Evolutionary conservation across 257 asterid genomes (phyloP).

Genomic region (Jacaranda copaia): DNA sequence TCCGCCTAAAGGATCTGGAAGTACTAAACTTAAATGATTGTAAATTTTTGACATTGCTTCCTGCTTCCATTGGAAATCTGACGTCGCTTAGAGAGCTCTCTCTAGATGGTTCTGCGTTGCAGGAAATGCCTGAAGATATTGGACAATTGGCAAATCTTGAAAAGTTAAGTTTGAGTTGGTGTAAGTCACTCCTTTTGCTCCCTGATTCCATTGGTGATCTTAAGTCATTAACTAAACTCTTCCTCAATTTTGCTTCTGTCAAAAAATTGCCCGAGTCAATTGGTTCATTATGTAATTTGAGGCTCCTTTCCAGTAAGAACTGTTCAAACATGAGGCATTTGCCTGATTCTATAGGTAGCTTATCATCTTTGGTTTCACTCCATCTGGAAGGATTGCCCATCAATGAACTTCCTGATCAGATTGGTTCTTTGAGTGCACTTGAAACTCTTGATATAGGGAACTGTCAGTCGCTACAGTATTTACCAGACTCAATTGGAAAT

Average conservation of each 20-base stretch:
- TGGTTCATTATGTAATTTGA: slow-evolving; percentile 41
- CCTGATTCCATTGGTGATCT: slow-evolving; percentile 37
- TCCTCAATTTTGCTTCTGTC: slow-evolving; percentile 32
- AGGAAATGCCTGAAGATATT: slow-evolving; percentile 40
- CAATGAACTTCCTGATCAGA: slow-evolving; percentile 32
- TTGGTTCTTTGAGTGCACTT: slow-evolving; percentile 38
- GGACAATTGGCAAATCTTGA: slow-evolving; percentile 41
- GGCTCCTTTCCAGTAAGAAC: slow-evolving; percentile 29
- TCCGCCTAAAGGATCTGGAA: slow-evolving; percentile 38
- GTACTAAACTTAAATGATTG: slow-evolving; percentile 30
- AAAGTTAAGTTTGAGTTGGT: slow-evolving; percentile 30
- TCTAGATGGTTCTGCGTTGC: slow-evolving; percentile 33
- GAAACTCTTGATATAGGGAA: slow-evolving; percentile 42
- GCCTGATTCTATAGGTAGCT: slow-evolving; percentile 38
- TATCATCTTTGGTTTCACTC: slow-evolving; percentile 44
- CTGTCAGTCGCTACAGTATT: slow-evolving; percentile 33
- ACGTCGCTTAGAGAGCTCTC: slow-evolving; percentile 39
- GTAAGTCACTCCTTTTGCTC: slow-evolving; percentile 36
- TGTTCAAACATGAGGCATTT: slow-evolving; percentile 24
- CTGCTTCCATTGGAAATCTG: slow-evolving; percentile 39
- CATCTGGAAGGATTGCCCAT: slow-evolving; percentile 30
- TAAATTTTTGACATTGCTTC: slow-evolving; percentile 35
- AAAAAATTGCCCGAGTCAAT: slow-evolving; percentile 38
- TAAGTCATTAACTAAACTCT: slow-evolving; percentile 40
- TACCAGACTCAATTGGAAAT: slow-evolving; percentile 42